A percentile compares a stretch with the other conserved stretches of the same genome.
These are phyloP conservation scores for Russula ochroleuca DNA, from an alignment of 768 basidiomycete species.

Conservation along the genomic window DNA sequence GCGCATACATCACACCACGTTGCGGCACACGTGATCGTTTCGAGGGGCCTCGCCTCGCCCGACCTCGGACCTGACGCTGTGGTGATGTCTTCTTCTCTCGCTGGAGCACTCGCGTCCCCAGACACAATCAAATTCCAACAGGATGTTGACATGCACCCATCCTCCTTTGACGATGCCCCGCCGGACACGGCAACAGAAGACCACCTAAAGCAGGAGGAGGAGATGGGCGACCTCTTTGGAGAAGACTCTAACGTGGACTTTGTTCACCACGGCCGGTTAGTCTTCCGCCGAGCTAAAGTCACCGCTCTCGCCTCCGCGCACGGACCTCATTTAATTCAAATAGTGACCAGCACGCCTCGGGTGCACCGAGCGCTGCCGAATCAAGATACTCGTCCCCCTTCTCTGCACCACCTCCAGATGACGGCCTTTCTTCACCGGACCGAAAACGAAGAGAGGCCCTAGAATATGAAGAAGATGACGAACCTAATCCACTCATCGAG, in stretches of 20 bases:
- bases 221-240: constrained; percentile 78
- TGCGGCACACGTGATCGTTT: background rate
- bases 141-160: constrained; percentile 23
- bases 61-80: background rate
- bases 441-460: constrained; percentile 56
- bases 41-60: background rate
- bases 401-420: constrained; percentile 40
- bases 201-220: constrained; percentile 29
- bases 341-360: constrained; percentile 18
- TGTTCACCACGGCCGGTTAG: constrained; percentile 50
- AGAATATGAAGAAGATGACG: constrained; percentile 78
- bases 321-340: background rate
- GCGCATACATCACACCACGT: constrained; percentile 7
- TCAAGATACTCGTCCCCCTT: constrained; percentile 34
- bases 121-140: background rate
- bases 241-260: constrained; percentile 55
- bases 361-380: constrained; percentile 29
- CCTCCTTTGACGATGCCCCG: background rate
- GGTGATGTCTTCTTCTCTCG: constrained; percentile 15
- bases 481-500: constrained; percentile 51
- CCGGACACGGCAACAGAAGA: constrained; percentile 19
- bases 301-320: background rate
- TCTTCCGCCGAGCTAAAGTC: background rate
- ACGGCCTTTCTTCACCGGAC: constrained; percentile 60
- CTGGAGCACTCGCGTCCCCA: constrained; percentile 17